Base-by-base conservation (phyloP, 176 grass and related monocot species). In the Aechmea fasciata region DNA sequence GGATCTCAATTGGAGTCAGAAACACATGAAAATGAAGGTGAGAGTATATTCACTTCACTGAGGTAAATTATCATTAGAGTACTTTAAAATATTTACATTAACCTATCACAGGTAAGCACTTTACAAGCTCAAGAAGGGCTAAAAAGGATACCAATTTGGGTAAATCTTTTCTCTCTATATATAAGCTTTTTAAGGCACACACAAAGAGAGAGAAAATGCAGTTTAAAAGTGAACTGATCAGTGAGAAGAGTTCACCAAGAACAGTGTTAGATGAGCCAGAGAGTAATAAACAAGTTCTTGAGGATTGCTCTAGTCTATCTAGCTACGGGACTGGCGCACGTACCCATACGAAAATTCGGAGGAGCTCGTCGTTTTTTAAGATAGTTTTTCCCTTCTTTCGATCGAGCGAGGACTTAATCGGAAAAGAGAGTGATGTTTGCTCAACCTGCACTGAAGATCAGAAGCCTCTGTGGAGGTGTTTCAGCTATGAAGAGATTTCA, bases 391-490 rank as follows among this genome's bases (percentile, higher is more conserved):
- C 94, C 11, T 90, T 80, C 48, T 75, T 92, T 1, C 76, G 70
- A 73, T 78, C 82, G 10, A 62, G 79, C 1, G 72, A 82, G 0
- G 83, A 85, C 7, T 91, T 80, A 1, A 73, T 49, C 6, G 11
- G 26, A 10, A 99, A 89, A 67, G 79, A 75, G 61, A 76, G 74
- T 11, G 84, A 93, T 50, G 69, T 12, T 1, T 59, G 69, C 14
- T 93, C 84, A 0, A 64, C 68, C 3, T 84, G 50, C 49, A 77
- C 72, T 0, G 80, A 88, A 49, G 87, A 93, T 49, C 82, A 85
- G 55, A 93, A 90, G 48, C 89, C 87, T 74, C 53, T 81, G 2
- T 93, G 84, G 84, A 99, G 83, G 65, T 99, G 82, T 9, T 99
- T 93, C 69, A 87, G 71, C 74, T 93, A 83, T 67, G 68, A 90